Evolutionary conservation across 2,329 filamentous ascomycete genomes (phyloP).

Genomic region (Trichoderma koningiopsis): DNA sequence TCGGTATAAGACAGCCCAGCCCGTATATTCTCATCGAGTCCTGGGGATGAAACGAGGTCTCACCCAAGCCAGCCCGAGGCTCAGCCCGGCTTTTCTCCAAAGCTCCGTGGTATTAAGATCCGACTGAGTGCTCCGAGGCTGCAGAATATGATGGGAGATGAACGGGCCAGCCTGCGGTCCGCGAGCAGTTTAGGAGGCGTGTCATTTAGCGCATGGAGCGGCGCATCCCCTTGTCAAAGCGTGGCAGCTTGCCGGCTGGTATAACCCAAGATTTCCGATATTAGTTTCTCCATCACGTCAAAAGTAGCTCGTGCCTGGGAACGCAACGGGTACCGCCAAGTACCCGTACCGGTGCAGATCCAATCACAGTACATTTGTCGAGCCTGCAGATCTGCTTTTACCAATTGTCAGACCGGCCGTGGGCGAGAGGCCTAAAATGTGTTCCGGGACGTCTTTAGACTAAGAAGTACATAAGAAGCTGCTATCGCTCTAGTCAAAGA

Average conservation of each 20-base stretch:
- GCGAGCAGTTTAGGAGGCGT: conserved; percentile 17
- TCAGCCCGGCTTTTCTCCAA: conserved; percentile 9
- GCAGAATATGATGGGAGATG: conserved; percentile 22
- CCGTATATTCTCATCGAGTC: not conserved
- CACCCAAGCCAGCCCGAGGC: conserved; percentile 1
- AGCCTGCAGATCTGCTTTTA: not conserved
- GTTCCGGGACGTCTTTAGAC: not conserved
- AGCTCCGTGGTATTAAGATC: conserved; percentile 27
- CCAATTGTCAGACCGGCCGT: not conserved
- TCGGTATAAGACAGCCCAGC: not conserved
- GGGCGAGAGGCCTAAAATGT: not conserved
- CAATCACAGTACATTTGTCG: not conserved
- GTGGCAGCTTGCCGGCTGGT: conserved; percentile 27
- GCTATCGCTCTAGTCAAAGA: not conserved
- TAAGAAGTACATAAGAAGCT: not conserved
- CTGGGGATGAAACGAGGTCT: not conserved
- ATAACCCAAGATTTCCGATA: conserved; percentile 28
- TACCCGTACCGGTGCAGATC: not conserved
- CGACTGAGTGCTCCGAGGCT: conserved; percentile 22
- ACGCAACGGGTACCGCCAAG: conserved; percentile 12
- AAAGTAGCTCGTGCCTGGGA: conserved; percentile 22
- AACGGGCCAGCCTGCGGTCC: conserved; percentile 27
- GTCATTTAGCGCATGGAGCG: conserved; percentile 20
- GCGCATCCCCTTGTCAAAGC: conserved; percentile 23
- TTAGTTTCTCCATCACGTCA: conserved; percentile 24